phyloP scores from a whole-genome alignment of 2,329 filamentous ascomycete species.

The Lecanicillium sp. region DNA sequence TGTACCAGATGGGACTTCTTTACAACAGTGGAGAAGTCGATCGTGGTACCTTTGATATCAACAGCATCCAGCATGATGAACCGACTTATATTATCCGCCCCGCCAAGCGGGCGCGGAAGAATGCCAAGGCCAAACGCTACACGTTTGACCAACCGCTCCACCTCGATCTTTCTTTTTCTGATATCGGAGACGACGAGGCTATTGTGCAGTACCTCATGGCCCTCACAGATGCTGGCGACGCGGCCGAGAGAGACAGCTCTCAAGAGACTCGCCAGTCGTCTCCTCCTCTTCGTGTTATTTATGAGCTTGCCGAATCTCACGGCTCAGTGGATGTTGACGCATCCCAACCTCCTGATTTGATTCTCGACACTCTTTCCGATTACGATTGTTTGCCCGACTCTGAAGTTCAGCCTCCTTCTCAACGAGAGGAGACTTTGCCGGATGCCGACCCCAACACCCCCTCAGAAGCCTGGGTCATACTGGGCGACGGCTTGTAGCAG shows the following conservation, averaged over 20 bases:
- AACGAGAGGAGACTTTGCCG: no score
- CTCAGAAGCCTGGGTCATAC: conserved; percentile 32
- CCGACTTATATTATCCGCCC: conserved; percentile 29
- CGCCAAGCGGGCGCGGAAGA: conserved; percentile 23
- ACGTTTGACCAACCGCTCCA: conserved; percentile 19
- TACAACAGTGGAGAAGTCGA: conserved; percentile 22
- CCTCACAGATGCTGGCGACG: conserved; percentile 10
- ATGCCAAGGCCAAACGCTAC: conserved; percentile 14
- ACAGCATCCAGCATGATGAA: conserved; percentile 28
- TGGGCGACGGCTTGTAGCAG: conserved; percentile 39
- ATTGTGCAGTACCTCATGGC: conserved; percentile 27
- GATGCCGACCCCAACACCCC: conserved; percentile 2
- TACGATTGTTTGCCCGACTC: conserved; percentile 14
- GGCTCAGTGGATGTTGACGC: conserved; percentile 26
- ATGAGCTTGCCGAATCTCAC: conserved; percentile 26
- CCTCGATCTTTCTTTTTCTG: conserved; percentile 34
- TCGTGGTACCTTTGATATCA: conserved; percentile 24
- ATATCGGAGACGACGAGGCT: conserved; percentile 30
- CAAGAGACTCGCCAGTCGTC: conserved; percentile 14
- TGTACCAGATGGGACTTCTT: conserved; percentile 36
- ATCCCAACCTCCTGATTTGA: conserved; percentile 26
- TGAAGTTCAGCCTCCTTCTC: no score
- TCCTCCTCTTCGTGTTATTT: conserved; percentile 29
- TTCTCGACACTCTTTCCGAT: conserved; percentile 24
- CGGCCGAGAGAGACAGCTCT: conserved; percentile 13